Conservation (phyloP, 225 moss, liverwort and hornwort genomes). For the Lunularia cruciata region DNA sequence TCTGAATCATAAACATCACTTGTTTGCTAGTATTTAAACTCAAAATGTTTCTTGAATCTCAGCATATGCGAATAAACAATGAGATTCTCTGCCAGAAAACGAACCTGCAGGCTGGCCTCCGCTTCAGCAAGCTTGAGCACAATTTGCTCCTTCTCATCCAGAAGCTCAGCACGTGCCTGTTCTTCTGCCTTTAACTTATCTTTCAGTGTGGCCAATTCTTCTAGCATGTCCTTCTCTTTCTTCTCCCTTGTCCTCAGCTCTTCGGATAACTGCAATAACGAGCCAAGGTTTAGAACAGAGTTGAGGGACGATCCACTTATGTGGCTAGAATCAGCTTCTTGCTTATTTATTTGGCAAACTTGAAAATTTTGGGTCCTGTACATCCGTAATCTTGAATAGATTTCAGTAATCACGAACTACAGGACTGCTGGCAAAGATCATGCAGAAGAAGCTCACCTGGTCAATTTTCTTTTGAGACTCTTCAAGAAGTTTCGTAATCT, state of each 20-base stretch:
- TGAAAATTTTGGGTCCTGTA: too few species aligned
- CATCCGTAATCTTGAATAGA: background rate
- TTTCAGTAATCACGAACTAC: background rate
- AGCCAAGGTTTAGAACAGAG: background rate
- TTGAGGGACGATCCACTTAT: too few species aligned
- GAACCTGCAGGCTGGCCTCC: slow-evolving; percentile 58
- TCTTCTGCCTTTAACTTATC: slow-evolving; percentile 81
- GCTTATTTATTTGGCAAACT: too few species aligned
- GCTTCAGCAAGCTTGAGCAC: slow-evolving; percentile 66
- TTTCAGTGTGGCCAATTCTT: slow-evolving; percentile 81
- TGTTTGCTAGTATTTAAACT: too few species aligned
- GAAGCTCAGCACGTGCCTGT: slow-evolving; percentile 66
- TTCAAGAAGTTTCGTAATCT: slow-evolving; percentile 83
- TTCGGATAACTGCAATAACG: slow-evolving; percentile 63
- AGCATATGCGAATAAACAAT: too few species aligned
- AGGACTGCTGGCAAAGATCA: background rate
- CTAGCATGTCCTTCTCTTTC: slow-evolving; percentile 74
- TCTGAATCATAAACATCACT: too few species aligned
- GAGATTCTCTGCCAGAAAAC: too few species aligned
- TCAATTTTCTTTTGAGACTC: slow-evolving; percentile 96
- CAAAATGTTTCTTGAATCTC: too few species aligned
- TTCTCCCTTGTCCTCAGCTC: slow-evolving; percentile 77
- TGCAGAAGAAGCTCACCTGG: slow-evolving; percentile 53
- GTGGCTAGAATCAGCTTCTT: too few species aligned
- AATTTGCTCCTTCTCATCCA: slow-evolving; percentile 78